Conservation (phyloP, 108 stramenopile genomes). For the Stephanodiscus triporus region DNA sequence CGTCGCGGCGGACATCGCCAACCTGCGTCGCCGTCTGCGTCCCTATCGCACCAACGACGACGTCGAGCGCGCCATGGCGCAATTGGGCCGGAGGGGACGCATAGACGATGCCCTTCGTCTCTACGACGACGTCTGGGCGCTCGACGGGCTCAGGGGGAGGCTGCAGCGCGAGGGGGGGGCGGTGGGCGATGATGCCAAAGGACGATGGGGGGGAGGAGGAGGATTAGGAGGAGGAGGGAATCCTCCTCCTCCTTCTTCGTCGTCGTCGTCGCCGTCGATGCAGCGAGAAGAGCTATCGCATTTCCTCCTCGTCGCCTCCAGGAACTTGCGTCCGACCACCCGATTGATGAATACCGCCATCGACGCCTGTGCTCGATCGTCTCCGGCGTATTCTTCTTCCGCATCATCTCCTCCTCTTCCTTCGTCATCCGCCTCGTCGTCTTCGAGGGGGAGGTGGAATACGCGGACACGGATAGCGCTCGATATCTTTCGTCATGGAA, state of each 20-base stretch:
- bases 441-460: not conserved
- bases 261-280: not conserved
- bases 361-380: slow-evolving; percentile 76
- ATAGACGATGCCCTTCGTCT: slow-evolving; percentile 66
- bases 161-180: not conserved
- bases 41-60: slow-evolving; percentile 7
- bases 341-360: slow-evolving; percentile 76
- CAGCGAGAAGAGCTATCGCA: not conserved
- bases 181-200: not conserved
- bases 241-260: too few relatives aligned
- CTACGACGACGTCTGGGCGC: slow-evolving; percentile 34
- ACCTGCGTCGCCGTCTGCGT: not conserved
- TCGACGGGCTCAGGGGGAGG: slow-evolving; percentile 21
- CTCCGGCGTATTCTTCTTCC: slow-evolving; percentile 21
- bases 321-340: slow-evolving; percentile 52
- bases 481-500: slow-evolving; percentile 42
- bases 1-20: not conserved
- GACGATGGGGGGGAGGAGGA: not conserved
- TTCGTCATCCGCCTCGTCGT: not conserved
- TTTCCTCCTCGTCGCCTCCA: not conserved
- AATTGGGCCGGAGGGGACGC: slow-evolving; percentile 53
- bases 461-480: slow-evolving; percentile 42
- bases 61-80: slow-evolving; percentile 19
- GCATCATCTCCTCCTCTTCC: not conserved
- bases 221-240: too few relatives aligned